Percentiles rank a stretch among this genome's conserved stretches.
Evolutionary conservation across 1,284 basidiomycete genomes (phyloP).

Genomic region (Agroathelia rolfsii): DNA sequence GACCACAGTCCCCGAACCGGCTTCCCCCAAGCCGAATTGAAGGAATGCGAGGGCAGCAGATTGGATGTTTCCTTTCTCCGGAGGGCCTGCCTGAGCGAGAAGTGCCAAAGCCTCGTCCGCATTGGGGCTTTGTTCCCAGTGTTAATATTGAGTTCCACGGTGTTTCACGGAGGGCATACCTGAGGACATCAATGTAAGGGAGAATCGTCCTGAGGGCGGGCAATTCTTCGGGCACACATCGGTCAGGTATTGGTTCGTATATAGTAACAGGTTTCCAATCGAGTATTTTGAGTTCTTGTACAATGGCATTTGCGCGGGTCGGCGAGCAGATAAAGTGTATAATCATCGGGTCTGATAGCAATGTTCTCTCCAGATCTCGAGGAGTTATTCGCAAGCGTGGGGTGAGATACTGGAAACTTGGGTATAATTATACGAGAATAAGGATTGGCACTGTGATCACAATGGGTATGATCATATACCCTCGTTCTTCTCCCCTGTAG

Average conservation of each 20-base stretch:
- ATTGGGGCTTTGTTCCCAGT: conserved; percentile 47
- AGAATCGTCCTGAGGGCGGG: conserved; percentile 58
- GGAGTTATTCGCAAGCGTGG: conserved; percentile 66
- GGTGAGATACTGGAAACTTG: conserved; percentile 78
- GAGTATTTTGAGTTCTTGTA: conserved; percentile 49
- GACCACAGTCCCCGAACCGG: conserved; percentile 48
- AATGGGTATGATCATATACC: conserved; percentile 31
- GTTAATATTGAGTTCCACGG: conserved; percentile 7
- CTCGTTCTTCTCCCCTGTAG: conserved; percentile 66
- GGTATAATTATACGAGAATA: conserved; percentile 5
- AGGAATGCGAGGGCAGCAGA: conserved; percentile 51
- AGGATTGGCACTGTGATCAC: too few relatives aligned
- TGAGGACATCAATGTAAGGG: conserved; percentile 52
- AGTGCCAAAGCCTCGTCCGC: conserved; percentile 65
- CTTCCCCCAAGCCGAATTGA: conserved; percentile 41
- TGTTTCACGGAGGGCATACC: conserved; percentile 29
- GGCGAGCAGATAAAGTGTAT: conserved; percentile 88
- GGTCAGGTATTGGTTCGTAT: conserved; percentile 82
- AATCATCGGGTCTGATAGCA: conserved; percentile 41
- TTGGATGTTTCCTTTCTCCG: conserved; percentile 45
- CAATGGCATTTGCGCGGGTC: conserved; percentile 55
- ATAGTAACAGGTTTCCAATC: conserved; percentile 58
- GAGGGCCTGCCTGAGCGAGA: conserved; percentile 41
- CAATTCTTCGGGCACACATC: conserved; percentile 72
- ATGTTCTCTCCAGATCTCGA: conserved; percentile 50